These are phyloP conservation scores for Neocucurbitaria cava DNA, from an alignment of 2,329 filamentous ascomycete genomes.

Conservation along the genomic window DNA sequence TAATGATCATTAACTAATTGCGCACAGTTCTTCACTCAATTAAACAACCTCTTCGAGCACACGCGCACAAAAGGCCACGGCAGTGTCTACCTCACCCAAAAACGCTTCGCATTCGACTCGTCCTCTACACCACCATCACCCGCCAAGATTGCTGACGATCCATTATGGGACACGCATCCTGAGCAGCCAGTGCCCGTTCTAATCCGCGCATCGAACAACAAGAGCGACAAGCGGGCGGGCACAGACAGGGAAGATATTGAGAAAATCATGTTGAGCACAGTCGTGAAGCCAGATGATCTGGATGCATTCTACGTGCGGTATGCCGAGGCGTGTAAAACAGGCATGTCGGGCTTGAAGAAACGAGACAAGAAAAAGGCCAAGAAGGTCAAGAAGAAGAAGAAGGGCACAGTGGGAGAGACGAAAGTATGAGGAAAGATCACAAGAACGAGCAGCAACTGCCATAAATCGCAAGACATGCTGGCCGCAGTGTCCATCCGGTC, in stretches of 20 bases:
- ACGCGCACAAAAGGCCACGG: slow-evolving; percentile 75
- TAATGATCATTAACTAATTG: slow-evolving; percentile 1
- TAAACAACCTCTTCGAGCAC: slow-evolving; percentile 71
- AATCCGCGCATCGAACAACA: slow-evolving; percentile 84
- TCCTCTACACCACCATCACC: slow-evolving; percentile 45
- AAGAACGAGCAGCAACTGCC: background rate
- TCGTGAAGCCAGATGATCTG: slow-evolving; percentile 77
- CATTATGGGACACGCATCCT: slow-evolving; percentile 67
- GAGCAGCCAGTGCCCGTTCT: slow-evolving; percentile 72
- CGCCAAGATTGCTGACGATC: slow-evolving; percentile 55
- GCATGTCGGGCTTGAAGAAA: slow-evolving; percentile 91
- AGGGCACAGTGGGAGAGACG: slow-evolving; percentile 46
- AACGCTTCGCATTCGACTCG: slow-evolving; percentile 63
- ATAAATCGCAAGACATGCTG: background rate
- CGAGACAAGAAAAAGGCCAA: slow-evolving; percentile 87
- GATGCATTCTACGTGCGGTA: slow-evolving; percentile 85
- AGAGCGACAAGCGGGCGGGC: slow-evolving; percentile 55
- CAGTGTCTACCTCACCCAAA: slow-evolving; percentile 77
- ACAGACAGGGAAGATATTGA: slow-evolving; percentile 55
- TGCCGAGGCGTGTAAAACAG: slow-evolving; percentile 87
- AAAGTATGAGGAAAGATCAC: slow-evolving; percentile 23
- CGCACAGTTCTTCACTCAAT: slow-evolving; percentile 73
- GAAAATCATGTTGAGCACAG: slow-evolving; percentile 79
- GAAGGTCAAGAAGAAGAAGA: slow-evolving; percentile 75
- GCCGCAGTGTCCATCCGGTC: background rate